A percentile compares a stretch with the other conserved stretches of the same genome.
Evolutionary conservation across 305 asterid genomes (phyloP).

Genomic region (Petunia hybrid): DNA sequence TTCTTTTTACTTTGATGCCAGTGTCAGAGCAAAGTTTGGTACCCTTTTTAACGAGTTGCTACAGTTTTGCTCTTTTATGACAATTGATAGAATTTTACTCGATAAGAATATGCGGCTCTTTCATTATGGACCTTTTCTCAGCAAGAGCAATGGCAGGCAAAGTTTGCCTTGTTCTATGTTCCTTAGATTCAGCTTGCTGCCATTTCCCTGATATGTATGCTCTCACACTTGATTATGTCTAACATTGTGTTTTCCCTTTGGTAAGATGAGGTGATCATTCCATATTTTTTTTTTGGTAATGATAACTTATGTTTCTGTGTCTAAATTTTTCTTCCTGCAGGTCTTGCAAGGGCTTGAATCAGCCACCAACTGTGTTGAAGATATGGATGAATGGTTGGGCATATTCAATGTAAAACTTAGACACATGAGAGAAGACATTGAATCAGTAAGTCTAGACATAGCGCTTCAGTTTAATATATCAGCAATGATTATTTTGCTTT

Average conservation of each 20-base stretch:
- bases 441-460: slow-evolving; percentile 65
- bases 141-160: slow-evolving; percentile 13
- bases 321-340: slow-evolving; percentile 48
- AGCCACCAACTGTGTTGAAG: slow-evolving; percentile 88
- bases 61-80: neutral
- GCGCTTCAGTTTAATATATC: slow-evolving; percentile 36
- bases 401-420: slow-evolving; percentile 87
- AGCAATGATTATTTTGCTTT: slow-evolving; percentile 20
- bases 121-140: neutral
- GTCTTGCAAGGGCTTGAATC: slow-evolving; percentile 86
- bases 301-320: slow-evolving; percentile 14
- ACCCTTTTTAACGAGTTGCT: slow-evolving; percentile 11
- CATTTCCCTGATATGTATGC: slow-evolving; percentile 13
- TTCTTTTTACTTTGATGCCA: slow-evolving; percentile 23
- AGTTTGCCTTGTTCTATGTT: slow-evolving; percentile 5
- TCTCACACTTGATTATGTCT: slow-evolving; percentile 18
- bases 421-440: slow-evolving; percentile 98
- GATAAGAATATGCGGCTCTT: neutral
- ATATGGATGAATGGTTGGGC: slow-evolving; percentile 98
- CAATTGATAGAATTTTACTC: slow-evolving; percentile 12
- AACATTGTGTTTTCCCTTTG: neutral
- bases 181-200: neutral
- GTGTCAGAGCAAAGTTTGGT: slow-evolving; percentile 20
- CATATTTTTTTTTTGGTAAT: neutral
- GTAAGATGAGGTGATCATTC: slow-evolving; percentile 55